phyloP scores from a whole-genome alignment of 495 filamentous ascomycete species.

The Podospora conica region DNA sequence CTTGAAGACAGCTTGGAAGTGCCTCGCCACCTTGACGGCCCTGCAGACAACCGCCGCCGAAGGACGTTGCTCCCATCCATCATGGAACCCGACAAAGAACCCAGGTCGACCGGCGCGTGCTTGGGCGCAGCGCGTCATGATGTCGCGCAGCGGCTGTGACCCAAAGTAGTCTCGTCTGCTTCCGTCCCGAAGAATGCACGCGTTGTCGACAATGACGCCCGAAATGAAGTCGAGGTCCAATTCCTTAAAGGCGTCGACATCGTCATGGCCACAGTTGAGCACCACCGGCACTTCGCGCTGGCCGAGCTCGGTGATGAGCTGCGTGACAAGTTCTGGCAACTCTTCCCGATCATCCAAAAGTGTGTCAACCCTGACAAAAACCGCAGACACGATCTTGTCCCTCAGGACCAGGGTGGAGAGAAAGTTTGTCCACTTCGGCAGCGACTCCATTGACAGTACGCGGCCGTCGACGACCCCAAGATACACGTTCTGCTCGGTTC shows the following conservation, averaged over 20 bases:
- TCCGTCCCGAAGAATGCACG: constrained; percentile 42
- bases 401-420: constrained; percentile 7
- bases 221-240: constrained; percentile 12
- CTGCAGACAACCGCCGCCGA: constrained; percentile 20
- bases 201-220: constrained; percentile 46
- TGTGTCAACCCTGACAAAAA: not conserved
- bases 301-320: constrained; percentile 8
- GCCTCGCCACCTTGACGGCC: constrained; percentile 20
- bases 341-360: not conserved
- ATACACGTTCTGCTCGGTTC: not conserved
- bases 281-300: constrained; percentile 9
- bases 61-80: constrained; percentile 17
- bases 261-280: constrained; percentile 11
- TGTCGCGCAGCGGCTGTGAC: constrained; percentile 33
- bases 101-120: constrained; percentile 11
- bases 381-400: not conserved
- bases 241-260: not conserved
- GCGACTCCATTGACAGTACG: not conserved
- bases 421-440: constrained; percentile 8
- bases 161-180: constrained; percentile 48
- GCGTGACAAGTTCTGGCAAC: constrained; percentile 3
- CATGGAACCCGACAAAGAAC: constrained; percentile 24
- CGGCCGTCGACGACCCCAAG: constrained; percentile 1
- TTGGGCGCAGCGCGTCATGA: constrained; percentile 25
- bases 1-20: constrained; percentile 22